Base-by-base conservation (phyloP, 169 alveolate species). In the Eimeria sp. region DNA sequence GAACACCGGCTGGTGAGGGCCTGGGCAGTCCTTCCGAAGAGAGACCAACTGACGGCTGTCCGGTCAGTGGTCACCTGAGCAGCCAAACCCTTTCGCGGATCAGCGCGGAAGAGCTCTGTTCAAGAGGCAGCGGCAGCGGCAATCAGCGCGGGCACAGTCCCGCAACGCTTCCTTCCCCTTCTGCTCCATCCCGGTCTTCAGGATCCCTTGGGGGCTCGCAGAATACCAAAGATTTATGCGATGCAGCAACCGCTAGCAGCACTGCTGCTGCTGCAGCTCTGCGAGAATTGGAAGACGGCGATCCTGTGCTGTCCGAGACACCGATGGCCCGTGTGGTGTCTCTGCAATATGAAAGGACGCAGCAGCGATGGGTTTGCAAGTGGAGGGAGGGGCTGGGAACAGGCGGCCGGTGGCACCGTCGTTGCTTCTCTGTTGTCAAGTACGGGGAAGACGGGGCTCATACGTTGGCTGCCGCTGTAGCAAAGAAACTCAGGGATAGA, bases 321-420 rank as follows among this genome's bases (percentile, higher is more conserved):
- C 91, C 91, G 30, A 61, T 88, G 58, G 96, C 96, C 61, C 87
- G 93, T 25, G 96, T 93, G 30, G 96, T 93, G 75, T 93, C 96
- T 34, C 89, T 93, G 34, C 96, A 93, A 67, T 93, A 65, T 51
- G 96, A 93, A 82, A 57, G 93, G 58, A 93, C 96, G 49, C 96
- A 93, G 89, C 96, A 93, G 30, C 86, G 96, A 47, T 93, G 96
- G 96, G 96, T 93, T 40, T 93, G 96, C 88, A 93, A 93, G 89
- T 93, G 96, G 96, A 73, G 82, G 93, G 93, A 80, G 78, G 78
- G 82, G 47, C 6, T 45, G 45, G 91, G 91, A 9, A 72, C 92
- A 51, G 94, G 61, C 47, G 88, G 95, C 45, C 70, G 75, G 18
- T 93, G 96, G 96, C 92, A 93, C 54, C 43, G 96, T 13, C 86